Evolutionary conservation across 2,329 filamentous ascomycete species (phyloP), one percentile per base, ranked within the genome.

Genomic region (Hymenotorrendiella dingleyae): DNA sequence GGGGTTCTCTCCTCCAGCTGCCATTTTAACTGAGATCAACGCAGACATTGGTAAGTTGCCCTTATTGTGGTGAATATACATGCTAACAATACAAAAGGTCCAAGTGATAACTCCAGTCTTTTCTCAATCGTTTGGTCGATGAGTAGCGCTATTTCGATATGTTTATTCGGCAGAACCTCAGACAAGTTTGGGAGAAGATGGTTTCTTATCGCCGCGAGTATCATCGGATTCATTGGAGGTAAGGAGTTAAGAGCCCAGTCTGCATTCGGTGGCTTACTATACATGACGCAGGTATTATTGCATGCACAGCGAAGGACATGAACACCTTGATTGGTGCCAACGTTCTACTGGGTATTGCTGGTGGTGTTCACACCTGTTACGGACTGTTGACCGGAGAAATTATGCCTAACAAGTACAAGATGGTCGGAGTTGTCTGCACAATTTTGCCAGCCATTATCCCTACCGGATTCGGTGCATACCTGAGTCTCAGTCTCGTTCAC

Each of bases 121-220:
- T 34, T 34, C 12, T 34, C 30, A 12, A 34, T 34, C 5, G 22
- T 34, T 12, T 21, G 30, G 19, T 34, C 30, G 4, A 34, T 12
- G 6, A 34, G 19, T 20, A 34, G 17, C 9, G 30, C 30, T 11
- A 6, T 34, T 8, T 34, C 30, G 17, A 34, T 34, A 7, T 34
- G 30, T 11, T 34, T 34, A 20, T 34, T 34, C 5, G 30, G 30
- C 9, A 34, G 30, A 34, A 34, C 30, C 11, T 34, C 30, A 9
- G 30, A 34, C 17, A 34, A 34, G 9, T n/a, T 34, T n/a, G 16
- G 30, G n/a, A 33, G 30, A 33, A 34, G 30, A 34, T 34, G 16
- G 30, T 34, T 34, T 21, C 30, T 22, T 20, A 34, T 34, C 5
- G 17, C 22, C 17, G 19, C 30, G 17, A 34, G 30, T 21, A 21